These are phyloP conservation scores for Beta macrorhiza DNA, from an alignment of 179 eudicot genomes.

Conservation along the genomic window DNA sequence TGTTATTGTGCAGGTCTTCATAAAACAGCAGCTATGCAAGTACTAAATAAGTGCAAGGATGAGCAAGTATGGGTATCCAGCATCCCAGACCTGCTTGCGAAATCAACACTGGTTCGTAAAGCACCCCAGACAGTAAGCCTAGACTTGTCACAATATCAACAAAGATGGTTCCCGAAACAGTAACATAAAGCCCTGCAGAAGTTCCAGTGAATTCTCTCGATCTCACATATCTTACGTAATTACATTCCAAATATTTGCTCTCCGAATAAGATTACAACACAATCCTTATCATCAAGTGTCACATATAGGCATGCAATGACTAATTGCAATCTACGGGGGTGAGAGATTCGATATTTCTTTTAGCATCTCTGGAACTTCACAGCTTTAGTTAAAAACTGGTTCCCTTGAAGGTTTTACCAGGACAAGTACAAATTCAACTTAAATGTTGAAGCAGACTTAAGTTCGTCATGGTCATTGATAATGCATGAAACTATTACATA, in stretches of 20 bases:
- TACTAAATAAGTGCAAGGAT: background rate
- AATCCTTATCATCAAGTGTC: background rate
- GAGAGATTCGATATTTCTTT: background rate
- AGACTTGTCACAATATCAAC: too few relatives aligned
- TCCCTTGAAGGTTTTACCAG: background rate
- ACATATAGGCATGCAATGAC: background rate
- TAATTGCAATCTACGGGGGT: background rate
- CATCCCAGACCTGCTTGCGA: background rate
- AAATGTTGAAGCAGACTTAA: background rate
- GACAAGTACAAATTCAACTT: background rate
- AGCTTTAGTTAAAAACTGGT: background rate
- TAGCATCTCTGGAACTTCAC: background rate
- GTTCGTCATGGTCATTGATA: background rate
- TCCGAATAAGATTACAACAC: background rate
- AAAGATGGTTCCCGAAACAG: too few relatives aligned
- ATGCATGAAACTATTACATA: background rate
- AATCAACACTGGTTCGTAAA: background rate
- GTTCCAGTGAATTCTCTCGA: background rate
- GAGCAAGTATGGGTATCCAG: background rate
- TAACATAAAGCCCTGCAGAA: background rate
- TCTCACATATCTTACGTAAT: background rate
- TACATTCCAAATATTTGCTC: background rate
- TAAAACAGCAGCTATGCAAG: background rate
- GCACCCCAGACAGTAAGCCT: background rate
- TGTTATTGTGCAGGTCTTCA: background rate